A percentile compares a stretch with the other conserved stretches of the same genome.
These are phyloP conservation scores for Salmacisia buchloeana DNA, from an alignment of 1,284 basidiomycete species.

Conservation along the genomic window DNA sequence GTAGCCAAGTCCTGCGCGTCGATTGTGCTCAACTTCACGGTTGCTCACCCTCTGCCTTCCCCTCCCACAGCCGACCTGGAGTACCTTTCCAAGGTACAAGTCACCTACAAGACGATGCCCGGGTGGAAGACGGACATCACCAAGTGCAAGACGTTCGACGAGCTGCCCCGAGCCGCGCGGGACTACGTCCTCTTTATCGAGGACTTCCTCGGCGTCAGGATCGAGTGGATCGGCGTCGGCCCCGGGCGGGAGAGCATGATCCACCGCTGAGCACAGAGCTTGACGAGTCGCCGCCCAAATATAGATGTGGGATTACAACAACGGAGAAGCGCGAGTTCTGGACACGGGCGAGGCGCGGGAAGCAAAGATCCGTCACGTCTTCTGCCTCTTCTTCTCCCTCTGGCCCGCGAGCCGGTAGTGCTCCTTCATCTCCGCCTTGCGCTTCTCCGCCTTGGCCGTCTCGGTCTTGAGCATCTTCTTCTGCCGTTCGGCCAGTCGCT, in stretches of 20 bases:
- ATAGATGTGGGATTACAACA: no score
- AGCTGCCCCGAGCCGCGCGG: conserved; percentile 77
- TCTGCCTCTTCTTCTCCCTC: conserved; percentile 33
- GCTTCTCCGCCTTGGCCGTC: conserved; percentile 26
- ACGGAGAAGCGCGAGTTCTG: no score
- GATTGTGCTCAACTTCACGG: neutral
- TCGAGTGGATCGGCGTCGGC: conserved; percentile 88
- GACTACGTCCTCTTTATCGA: conserved; percentile 87
- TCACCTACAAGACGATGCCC: conserved; percentile 81
- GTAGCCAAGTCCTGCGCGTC: conserved; percentile 32
- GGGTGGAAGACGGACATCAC: conserved; percentile 86
- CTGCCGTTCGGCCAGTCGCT: conserved; percentile 18
- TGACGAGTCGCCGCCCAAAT: neutral
- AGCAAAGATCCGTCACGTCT: conserved; percentile 12
- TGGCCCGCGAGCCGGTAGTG: conserved; percentile 37
- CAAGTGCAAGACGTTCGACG: conserved; percentile 63
- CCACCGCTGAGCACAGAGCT: conserved; percentile 8
- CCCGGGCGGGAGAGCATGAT: conserved; percentile 78
- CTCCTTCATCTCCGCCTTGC: conserved; percentile 43
- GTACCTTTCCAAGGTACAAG: conserved; percentile 71
- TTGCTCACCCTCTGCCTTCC: neutral
- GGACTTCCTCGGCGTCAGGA: conserved; percentile 67
- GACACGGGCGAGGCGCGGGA: neutral
- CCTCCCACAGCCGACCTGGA: conserved; percentile 69
- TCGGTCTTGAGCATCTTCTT: conserved; percentile 29